Percentiles rank a stretch among this genome's conserved stretches.
phyloP scores from a whole-genome alignment of 352 stramenopile species.

The Globisporangium iwayamae region DNA sequence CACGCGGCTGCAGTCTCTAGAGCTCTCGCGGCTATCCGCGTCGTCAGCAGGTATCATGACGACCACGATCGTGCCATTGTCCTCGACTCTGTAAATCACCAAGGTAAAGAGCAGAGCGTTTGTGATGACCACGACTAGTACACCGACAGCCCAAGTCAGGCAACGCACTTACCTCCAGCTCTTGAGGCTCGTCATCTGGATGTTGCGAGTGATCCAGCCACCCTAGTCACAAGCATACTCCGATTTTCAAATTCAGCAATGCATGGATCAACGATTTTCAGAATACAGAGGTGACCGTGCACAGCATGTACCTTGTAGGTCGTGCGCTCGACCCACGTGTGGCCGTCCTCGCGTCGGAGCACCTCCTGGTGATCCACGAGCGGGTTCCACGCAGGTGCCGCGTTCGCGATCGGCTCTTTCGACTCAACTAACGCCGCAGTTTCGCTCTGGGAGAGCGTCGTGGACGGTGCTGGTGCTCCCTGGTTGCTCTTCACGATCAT shows the following conservation, averaged over 20 bases:
- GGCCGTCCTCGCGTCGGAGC: constrained; percentile 39
- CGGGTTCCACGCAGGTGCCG: constrained; percentile 25
- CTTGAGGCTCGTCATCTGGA: constrained; percentile 65
- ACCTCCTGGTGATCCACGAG: constrained; percentile 50
- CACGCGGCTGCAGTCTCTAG: constrained; percentile 23
- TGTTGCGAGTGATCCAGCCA: constrained; percentile 27
- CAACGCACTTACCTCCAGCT: constrained; percentile 54
- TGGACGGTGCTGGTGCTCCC: not conserved
- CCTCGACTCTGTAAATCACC: constrained; percentile 41
- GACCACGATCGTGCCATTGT: constrained; percentile 58
- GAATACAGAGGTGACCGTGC: not conserved
- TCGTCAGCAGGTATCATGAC: constrained; percentile 65
- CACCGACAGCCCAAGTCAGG: not conserved
- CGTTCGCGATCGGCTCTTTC: not conserved
- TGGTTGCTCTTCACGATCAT: constrained; percentile 48
- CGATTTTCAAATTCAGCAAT: not conserved
- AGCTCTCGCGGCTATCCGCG: constrained; percentile 22
- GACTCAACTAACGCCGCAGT: not conserved
- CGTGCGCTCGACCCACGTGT: constrained; percentile 54
- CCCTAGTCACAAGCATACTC: constrained; percentile 9
- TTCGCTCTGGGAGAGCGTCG: not conserved
- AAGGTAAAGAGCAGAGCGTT: not conserved
- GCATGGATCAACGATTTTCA: not conserved
- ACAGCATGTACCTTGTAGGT: constrained; percentile 38
- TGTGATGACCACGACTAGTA: not conserved